A percentile compares a stretch with the other conserved stretches of the same genome.
These are phyloP conservation scores for Azolla pinnata DNA, from an alignment of 75 land plant species.

Conservation along the genomic window DNA sequence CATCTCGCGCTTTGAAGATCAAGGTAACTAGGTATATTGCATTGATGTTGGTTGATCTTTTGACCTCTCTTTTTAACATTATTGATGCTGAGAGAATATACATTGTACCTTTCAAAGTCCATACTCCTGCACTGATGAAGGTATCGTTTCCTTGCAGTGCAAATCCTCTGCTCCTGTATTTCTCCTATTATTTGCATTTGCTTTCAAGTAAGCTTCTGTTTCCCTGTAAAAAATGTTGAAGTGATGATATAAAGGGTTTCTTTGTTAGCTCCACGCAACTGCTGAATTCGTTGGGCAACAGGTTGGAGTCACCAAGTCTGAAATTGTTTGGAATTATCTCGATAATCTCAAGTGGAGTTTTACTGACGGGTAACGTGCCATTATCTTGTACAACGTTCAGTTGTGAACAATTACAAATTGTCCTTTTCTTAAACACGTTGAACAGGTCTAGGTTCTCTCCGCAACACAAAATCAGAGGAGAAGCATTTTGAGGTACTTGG, in stretches of 20 bases:
- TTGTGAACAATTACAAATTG: no score
- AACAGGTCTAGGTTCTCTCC: slow-evolving; percentile 1
- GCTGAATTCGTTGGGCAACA: no score
- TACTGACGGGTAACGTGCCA: slow-evolving; percentile 56
- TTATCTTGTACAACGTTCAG: no score
- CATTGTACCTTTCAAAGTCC: neutral
- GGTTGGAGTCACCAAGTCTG: slow-evolving; percentile 80
- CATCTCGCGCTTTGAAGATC: no score
- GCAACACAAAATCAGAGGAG: slow-evolving; percentile 48
- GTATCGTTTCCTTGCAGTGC: no score
- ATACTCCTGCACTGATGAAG: no score
- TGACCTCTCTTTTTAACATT: no score
- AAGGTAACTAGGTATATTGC: neutral
- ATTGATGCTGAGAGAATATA: neutral
- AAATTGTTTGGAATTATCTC: slow-evolving; percentile 74
- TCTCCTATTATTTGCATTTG: slow-evolving; percentile 96
- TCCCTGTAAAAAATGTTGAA: no score
- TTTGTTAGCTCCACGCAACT: no score
- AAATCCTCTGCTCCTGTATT: slow-evolving; percentile 95
- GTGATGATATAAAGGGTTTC: no score
- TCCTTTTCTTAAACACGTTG: neutral
- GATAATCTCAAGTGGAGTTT: slow-evolving; percentile 70
- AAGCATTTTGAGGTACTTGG: slow-evolving; percentile 86
- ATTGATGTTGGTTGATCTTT: no score
- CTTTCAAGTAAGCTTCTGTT: slow-evolving; percentile 84